Conservation (phyloP, 2,329 filamentous ascomycete species). For the Pezicula neosporulosa region DNA sequence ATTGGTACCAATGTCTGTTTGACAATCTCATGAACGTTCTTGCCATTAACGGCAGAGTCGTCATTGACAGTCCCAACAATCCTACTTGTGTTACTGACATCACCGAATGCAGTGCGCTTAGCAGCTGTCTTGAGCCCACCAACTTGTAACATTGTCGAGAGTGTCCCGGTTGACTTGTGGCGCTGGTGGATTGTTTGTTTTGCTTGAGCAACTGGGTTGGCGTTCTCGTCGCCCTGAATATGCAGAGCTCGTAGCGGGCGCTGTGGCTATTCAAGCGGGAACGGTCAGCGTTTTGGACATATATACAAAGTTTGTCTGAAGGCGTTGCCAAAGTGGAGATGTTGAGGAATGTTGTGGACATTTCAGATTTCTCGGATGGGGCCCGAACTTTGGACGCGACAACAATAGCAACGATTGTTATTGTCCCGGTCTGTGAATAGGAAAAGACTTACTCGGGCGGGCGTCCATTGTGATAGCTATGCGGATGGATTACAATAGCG, state of each 20-base stretch:
- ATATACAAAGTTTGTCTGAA: constrained; percentile 2
- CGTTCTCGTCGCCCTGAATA: constrained; percentile 69
- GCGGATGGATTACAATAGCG: constrained; percentile 15
- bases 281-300: constrained; percentile 17
- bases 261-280: constrained; percentile 56
- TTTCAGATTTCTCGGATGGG: background rate
- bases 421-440: constrained; percentile 4
- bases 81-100: constrained; percentile 68
- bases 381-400: constrained; percentile 1
- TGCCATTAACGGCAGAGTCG: constrained; percentile 48
- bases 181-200: constrained; percentile 70
- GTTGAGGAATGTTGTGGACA: constrained; percentile 16
- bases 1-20: constrained; percentile 21
- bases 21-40: constrained; percentile 30
- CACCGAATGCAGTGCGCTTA: constrained; percentile 78
- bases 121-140: constrained; percentile 58
- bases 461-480: constrained; percentile 35
- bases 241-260: constrained; percentile 57
- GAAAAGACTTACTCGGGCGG: constrained; percentile 34
- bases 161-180: constrained; percentile 73
- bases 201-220: constrained; percentile 40
- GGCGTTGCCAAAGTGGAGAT: constrained; percentile 16
- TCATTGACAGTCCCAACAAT: constrained; percentile 43
- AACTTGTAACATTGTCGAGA: constrained; percentile 47
- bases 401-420: background rate